A percentile compares a stretch with the other conserved stretches of the same genome.
Conservation (phyloP, 257 asterid genomes). For the Craterostigma plantagineum region DNA sequence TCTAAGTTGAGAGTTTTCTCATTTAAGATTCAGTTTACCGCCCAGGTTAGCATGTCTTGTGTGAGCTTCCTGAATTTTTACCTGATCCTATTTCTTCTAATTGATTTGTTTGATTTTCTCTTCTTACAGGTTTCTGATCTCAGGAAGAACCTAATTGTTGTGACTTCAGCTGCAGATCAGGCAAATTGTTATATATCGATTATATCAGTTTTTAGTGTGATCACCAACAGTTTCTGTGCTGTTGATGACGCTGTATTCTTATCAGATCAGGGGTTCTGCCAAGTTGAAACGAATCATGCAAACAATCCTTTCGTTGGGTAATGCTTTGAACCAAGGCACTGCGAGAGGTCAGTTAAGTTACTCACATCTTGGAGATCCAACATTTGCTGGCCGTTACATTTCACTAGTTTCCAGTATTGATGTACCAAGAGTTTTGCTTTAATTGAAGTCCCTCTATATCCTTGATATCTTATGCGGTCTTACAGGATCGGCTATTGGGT, state of each 20-base stretch:
- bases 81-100: constrained; percentile 3
- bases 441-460: no score
- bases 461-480: no score
- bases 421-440: no score
- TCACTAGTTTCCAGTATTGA: neutral
- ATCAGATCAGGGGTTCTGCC: constrained; percentile 73
- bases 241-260: constrained; percentile 9
- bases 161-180: constrained; percentile 92
- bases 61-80: constrained; percentile 1
- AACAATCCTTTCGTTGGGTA: constrained; percentile 73
- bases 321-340: constrained; percentile 94
- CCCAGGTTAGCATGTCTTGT: constrained; percentile 54
- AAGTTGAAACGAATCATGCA: constrained; percentile 87
- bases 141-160: constrained; percentile 59
- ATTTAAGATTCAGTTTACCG: constrained; percentile 85
- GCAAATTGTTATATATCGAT: constrained; percentile 14
- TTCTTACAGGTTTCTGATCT: constrained; percentile 61
- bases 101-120: constrained; percentile 13
- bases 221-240: constrained; percentile 5
- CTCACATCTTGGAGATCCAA: no score
- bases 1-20: constrained; percentile 86
- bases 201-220: constrained; percentile 5
- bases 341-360: constrained; percentile 61
- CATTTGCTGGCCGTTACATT: neutral
- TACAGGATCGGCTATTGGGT: constrained; percentile 89